A percentile compares a stretch with the other conserved stretches of the same genome.
Conservation (phyloP, 305 asterid genomes). For the Fraxinus albicans region DNA sequence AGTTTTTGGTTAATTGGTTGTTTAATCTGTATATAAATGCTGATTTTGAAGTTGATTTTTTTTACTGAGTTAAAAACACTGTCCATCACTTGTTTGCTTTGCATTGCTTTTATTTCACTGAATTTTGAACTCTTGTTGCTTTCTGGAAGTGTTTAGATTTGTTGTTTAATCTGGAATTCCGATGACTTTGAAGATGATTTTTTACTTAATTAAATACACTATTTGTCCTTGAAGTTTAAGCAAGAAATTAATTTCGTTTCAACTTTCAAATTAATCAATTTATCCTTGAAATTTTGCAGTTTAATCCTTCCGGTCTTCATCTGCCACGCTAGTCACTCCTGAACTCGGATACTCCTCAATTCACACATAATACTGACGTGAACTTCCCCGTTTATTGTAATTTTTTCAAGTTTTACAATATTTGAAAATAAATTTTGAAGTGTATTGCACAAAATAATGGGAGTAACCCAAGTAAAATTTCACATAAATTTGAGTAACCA, state of each 20-base stretch:
- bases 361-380: background rate
- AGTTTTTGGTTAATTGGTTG: background rate
- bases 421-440: background rate
- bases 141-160: background rate
- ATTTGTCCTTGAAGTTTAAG: background rate
- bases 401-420: background rate
- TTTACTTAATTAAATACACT: background rate
- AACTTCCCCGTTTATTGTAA: background rate
- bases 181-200: background rate
- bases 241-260: background rate
- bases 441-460: background rate
- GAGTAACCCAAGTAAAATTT: background rate
- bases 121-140: constrained; percentile 48
- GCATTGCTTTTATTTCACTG: constrained; percentile 12
- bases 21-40: background rate
- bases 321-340: background rate
- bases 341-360: background rate
- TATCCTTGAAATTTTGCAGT: background rate
- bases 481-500: background rate
- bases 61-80: background rate
- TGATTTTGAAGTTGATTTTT: constrained; percentile 17
- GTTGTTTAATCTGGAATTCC: background rate
- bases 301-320: background rate
- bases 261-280: background rate
- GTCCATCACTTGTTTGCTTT: background rate